Base-by-base conservation (phyloP, 192 early-diverging fungal species). In the Coemansia sp. region DNA sequence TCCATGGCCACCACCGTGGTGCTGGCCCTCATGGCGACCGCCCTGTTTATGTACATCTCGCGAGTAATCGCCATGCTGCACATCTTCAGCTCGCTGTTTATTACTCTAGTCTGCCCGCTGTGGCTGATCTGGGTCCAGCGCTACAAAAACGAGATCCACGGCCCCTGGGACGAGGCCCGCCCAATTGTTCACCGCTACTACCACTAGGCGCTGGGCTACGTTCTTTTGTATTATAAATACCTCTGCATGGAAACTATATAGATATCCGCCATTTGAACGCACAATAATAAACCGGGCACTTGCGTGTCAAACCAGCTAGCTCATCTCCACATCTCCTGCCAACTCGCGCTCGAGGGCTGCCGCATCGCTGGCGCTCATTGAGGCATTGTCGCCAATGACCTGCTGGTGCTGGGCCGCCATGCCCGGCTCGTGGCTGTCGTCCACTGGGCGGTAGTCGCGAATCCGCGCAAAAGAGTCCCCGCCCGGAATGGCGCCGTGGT, bases 141-240 rank as follows among this genome's bases (percentile, higher is more conserved):
- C 31, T 98, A 95, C 78, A 98, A 98, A 78, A 95, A 94, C 68
- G 91, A 95, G 70, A 95, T 96, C 26, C 88, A 93, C 58, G 95
- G 95, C 4, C 95, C 95, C 33, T 98, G 95, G 95, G 95, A 98
- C 68, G 92, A 95, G 65, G 95, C 93, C 11, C 66, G 85, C 8
- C 89, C 89, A 8, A 82, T 86, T 40, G 73, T 90, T 0, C 84
- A 85, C 45, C 79, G 75, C 38, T 75, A 78, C 51, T 72, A 61
- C 30, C 47, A 57, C 50, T 72, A 65, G 29, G 19, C 8, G 3
- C 15, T 5, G 34, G 6, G 17, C n/a, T 18, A 4, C 18, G 3
- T 48, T n/a, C 34, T 38, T 11, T 23, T 41, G 52, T 48, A 50
- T 50, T 51, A 18, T 51, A 36, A 35, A 42, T 15, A 42, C 14